These are phyloP conservation scores for Leptographium wingfieldii DNA, from an alignment of 2,329 filamentous ascomycete genomes.

Conservation along the genomic window DNA sequence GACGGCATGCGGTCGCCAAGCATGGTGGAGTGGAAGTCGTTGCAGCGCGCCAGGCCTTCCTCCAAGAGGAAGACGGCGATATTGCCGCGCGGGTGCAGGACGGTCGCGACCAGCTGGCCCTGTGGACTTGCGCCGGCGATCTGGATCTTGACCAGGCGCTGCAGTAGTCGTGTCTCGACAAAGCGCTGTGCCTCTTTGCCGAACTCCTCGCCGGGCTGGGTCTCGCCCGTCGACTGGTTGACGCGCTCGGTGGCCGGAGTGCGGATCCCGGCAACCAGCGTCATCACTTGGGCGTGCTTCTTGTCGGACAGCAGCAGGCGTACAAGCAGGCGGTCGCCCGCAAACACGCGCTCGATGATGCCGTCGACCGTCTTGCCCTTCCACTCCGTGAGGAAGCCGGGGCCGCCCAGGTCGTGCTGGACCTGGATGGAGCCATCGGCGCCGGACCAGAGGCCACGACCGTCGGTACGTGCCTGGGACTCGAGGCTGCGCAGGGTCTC, in stretches of 20 bases:
- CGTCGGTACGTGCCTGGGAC: conserved; percentile 61
- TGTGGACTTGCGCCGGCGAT: conserved; percentile 82
- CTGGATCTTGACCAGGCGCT: conserved; percentile 71
- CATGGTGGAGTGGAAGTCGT: conserved; percentile 90
- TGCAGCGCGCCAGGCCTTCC: conserved; percentile 81
- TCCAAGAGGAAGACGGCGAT: conserved; percentile 86
- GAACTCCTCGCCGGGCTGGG: conserved; percentile 75
- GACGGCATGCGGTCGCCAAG: conserved; percentile 78
- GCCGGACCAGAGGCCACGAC: conserved; percentile 69
- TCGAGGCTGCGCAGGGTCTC: conserved; percentile 70
- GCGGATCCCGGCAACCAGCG: conserved; percentile 78
- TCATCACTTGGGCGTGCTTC: conserved; percentile 80
- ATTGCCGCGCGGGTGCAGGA: conserved; percentile 82
- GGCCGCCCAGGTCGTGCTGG: conserved; percentile 66
- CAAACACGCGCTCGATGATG: conserved; percentile 82
- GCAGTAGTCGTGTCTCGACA: conserved; percentile 73
- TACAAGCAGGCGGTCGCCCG: conserved; percentile 78
- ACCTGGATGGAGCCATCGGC: conserved; percentile 58
- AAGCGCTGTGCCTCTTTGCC: conserved; percentile 83
- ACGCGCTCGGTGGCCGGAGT: conserved; percentile 81
- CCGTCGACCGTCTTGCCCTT: conserved; percentile 78
- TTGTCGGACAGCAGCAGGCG: conserved; percentile 68
- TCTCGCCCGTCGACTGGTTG: conserved; percentile 63
- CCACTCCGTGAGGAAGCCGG: conserved; percentile 69
- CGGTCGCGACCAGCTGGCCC: conserved; percentile 75